Conservation (phyloP, 176 grass and related monocot genomes). For the Aegilops tauschii region DNA sequence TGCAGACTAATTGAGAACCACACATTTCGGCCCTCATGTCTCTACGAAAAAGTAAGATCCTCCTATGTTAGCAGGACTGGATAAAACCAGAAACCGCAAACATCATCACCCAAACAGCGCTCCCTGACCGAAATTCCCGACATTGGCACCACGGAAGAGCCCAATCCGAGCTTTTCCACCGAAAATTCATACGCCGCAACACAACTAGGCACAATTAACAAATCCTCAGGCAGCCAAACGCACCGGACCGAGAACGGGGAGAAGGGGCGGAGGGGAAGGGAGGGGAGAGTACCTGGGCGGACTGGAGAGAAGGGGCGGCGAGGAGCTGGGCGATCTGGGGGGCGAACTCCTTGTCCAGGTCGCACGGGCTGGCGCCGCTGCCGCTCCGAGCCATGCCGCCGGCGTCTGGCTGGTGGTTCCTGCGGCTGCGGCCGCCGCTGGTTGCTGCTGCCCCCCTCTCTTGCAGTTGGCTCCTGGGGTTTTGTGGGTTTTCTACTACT, state of each 20-base stretch:
- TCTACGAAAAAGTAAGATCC: background rate
- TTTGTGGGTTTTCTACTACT: slow-evolving; percentile 8
- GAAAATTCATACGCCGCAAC: background rate
- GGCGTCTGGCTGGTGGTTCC: background rate
- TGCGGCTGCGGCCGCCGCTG: background rate
- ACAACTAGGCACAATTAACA: background rate
- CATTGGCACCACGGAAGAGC: background rate
- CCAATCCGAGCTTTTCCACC: background rate
- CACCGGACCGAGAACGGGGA: background rate
- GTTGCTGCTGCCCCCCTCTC: background rate
- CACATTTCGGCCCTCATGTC: background rate
- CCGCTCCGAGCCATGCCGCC: slow-evolving; percentile 23
- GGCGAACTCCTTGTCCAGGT: slow-evolving; percentile 62
- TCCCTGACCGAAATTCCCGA: background rate
- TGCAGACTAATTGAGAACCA: background rate
- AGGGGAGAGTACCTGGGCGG: slow-evolving; percentile 33
- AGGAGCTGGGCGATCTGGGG: slow-evolving; percentile 75
- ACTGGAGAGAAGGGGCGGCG: slow-evolving; percentile 48
- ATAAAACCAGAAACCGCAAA: background rate
- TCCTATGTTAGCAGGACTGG: background rate
- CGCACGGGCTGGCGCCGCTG: slow-evolving; percentile 41
- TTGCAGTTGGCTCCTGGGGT: slow-evolving; percentile 6
- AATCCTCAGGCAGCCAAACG: background rate
- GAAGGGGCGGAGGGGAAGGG: background rate
- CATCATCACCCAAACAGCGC: background rate